Percentiles rank a stretch among this genome's conserved stretches.
phyloP scores from a whole-genome alignment of 2,329 filamentous ascomycete genomes.

The Hymenoscyphus scutula region DNA sequence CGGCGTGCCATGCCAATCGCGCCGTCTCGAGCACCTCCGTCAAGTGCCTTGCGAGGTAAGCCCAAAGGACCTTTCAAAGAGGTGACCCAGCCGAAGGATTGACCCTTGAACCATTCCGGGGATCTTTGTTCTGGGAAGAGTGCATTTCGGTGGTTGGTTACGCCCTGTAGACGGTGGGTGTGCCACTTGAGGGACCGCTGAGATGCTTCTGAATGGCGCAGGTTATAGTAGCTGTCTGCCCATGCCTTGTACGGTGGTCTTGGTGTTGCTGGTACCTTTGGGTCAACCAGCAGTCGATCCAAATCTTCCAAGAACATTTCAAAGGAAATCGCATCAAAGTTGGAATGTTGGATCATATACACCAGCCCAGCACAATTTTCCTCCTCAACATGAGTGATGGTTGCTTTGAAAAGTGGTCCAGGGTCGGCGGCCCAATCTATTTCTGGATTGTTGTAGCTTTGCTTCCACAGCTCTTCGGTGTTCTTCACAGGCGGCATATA shows the following conservation, averaged over 20 bases:
- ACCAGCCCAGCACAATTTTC: slow-evolving; percentile 15
- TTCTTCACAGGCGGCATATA: slow-evolving; percentile 10
- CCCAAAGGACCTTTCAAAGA: slow-evolving; percentile 9
- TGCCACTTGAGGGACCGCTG: slow-evolving; percentile 14
- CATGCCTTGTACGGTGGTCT: slow-evolving; percentile 19
- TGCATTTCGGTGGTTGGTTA: slow-evolving; percentile 5
- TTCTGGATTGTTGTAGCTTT: slow-evolving; percentile 13
- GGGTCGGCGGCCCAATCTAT: slow-evolving; percentile 16
- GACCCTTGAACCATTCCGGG: slow-evolving; percentile 19
- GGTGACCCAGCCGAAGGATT: slow-evolving; percentile 16
- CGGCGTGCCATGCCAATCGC: slow-evolving; percentile 8
- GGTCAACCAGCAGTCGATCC: slow-evolving; percentile 6
- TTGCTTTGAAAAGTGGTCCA: slow-evolving; percentile 14
- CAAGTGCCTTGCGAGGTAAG: slow-evolving; percentile 11
- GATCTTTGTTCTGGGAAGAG: slow-evolving; percentile 13
- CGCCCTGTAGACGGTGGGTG: slow-evolving; percentile 12
- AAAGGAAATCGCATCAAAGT: slow-evolving; percentile 17
- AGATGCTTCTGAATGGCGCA: slow-evolving; percentile 11
- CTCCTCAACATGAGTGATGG: slow-evolving; percentile 17
- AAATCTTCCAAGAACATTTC: slow-evolving; percentile 18
- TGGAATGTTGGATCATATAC: slow-evolving; percentile 18
- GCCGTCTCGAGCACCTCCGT: slow-evolving; percentile 5
- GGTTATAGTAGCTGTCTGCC: slow-evolving; percentile 17
- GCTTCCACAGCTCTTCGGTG: slow-evolving; percentile 1
- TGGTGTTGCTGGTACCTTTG: background rate